Conservation (phyloP, 2,329 filamentous ascomycete species). For the Colletotrichum orbiculare region DNA sequence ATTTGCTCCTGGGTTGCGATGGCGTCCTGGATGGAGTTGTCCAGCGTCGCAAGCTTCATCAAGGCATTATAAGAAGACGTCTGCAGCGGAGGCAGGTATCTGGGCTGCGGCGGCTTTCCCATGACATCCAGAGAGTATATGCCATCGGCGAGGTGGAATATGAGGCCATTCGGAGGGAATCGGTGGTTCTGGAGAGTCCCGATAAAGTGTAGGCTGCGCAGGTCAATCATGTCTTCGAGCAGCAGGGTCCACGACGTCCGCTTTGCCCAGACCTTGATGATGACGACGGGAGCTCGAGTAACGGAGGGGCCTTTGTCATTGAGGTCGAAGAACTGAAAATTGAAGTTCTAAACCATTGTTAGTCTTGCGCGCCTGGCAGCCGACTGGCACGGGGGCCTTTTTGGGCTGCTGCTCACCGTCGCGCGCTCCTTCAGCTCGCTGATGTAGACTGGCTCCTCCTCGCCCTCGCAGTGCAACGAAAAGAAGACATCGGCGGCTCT, state of each 20-base stretch:
- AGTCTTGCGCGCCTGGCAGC: neutral
- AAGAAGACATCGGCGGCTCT: constrained; percentile 91
- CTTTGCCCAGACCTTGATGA: constrained; percentile 80
- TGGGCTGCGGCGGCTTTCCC: constrained; percentile 59
- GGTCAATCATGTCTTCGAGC: constrained; percentile 76
- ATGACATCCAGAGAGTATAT: constrained; percentile 84
- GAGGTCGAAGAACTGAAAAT: constrained; percentile 87
- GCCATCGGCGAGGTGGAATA: constrained; percentile 88
- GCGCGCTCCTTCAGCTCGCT: constrained; percentile 83
- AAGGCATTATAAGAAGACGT: constrained; percentile 89
- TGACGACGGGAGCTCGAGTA: constrained; percentile 73
- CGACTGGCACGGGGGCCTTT: too few relatives aligned
- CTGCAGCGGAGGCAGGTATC: constrained; percentile 61
- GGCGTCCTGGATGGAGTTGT: constrained; percentile 92
- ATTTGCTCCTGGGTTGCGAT: constrained; percentile 80
- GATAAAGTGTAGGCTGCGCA: constrained; percentile 82
- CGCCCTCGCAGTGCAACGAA: constrained; percentile 76
- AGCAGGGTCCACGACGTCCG: constrained; percentile 70
- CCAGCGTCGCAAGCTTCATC: constrained; percentile 88
- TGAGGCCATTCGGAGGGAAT: constrained; percentile 82
- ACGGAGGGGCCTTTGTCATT: constrained; percentile 69
- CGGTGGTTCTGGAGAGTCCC: constrained; percentile 76
- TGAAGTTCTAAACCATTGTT: constrained; percentile 75
- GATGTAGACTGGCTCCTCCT: constrained; percentile 84
- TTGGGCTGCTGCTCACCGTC: constrained; percentile 61